Conservation (phyloP, 345 rosid genomes). For the Aethionema arabicum region DNA sequence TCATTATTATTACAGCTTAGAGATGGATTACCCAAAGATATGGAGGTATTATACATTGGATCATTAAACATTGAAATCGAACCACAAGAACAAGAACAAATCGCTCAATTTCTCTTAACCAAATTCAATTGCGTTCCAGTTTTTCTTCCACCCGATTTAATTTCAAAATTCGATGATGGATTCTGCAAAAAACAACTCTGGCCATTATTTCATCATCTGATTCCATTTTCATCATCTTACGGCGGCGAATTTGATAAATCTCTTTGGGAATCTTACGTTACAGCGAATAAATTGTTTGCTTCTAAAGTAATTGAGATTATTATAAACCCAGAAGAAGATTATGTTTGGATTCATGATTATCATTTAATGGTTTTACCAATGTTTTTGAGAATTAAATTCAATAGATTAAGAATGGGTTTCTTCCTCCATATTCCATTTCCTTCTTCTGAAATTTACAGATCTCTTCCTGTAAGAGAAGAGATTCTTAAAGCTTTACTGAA, state of each 20-base stretch:
- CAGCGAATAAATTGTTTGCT: constrained; percentile 43
- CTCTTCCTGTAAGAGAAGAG: constrained; percentile 49
- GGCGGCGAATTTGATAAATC: constrained; percentile 43
- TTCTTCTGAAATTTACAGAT: too few relatives aligned
- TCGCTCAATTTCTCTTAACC: constrained; percentile 34
- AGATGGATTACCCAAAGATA: too few relatives aligned
- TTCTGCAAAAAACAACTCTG: constrained; percentile 49
- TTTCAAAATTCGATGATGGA: constrained; percentile 43
- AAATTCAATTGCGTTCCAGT: too few relatives aligned
- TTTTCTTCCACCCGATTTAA: constrained; percentile 43
- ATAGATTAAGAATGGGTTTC: constrained; percentile 45
- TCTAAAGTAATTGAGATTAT: constrained; percentile 46
- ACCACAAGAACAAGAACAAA: constrained; percentile 41
- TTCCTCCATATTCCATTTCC: constrained; percentile 54
- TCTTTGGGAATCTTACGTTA: constrained; percentile 47
- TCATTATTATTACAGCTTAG: too few relatives aligned
- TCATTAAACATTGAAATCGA: too few relatives aligned
- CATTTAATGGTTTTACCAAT: constrained; percentile 50
- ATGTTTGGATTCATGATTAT: constrained; percentile 36
- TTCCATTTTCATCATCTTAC: constrained; percentile 40
- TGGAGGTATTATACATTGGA: too few relatives aligned
- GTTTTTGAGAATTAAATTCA: constrained; percentile 43
- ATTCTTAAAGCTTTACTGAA: constrained; percentile 45
- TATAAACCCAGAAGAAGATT: constrained; percentile 36
- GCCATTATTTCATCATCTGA: constrained; percentile 50